Percentiles rank a stretch among this genome's conserved stretches.
These are phyloP conservation scores for Beta macrorhiza DNA, from an alignment of 179 eudicot species.

Conservation along the genomic window DNA sequence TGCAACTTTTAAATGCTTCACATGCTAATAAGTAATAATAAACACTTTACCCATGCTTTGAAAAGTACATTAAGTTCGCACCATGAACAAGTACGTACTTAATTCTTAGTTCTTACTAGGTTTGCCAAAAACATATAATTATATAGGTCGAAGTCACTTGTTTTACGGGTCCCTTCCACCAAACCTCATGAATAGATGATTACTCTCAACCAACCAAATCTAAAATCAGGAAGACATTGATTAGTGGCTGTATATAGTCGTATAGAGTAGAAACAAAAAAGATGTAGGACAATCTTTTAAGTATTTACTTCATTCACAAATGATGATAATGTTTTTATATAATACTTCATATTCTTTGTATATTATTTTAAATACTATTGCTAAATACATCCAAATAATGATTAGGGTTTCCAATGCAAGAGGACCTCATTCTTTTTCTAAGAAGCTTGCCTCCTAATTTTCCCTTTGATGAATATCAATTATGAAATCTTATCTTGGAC, in stretches of 20 bases:
- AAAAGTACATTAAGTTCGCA: not conserved
- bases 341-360: no score
- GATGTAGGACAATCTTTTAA: not conserved
- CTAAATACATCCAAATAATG: no score
- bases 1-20: not conserved
- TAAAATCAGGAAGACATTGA: not conserved
- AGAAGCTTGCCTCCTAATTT: no score
- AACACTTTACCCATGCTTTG: not conserved
- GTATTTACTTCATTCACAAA: not conserved
- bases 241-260: not conserved
- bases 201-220: conserved; percentile 16
- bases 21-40: not conserved
- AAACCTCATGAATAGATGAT: conserved; percentile 5
- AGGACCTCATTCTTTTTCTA: no score
- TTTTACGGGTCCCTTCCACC: conserved; percentile 9
- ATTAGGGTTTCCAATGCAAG: no score
- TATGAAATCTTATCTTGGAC: no score
- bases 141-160: not conserved
- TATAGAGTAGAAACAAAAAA: not conserved
- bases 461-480: no score
- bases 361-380: no score
- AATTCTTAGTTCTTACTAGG: not conserved
- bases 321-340: not conserved
- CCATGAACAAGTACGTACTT: not conserved
- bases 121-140: not conserved